phyloP scores from a whole-genome alignment of 345 rosid species.

The Camelina laxa region DNA sequence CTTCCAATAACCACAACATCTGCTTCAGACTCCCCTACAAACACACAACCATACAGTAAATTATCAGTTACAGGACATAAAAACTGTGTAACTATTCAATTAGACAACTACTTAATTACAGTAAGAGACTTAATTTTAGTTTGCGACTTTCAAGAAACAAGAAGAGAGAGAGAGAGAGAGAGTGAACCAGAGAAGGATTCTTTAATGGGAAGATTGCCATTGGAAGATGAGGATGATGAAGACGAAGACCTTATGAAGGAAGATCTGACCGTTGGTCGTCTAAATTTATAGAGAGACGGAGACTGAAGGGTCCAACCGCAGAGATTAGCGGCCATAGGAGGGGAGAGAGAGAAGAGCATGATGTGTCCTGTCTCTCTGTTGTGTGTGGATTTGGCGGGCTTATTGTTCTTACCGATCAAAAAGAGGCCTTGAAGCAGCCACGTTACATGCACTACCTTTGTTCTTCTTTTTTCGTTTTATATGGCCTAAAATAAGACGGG shows the following conservation, averaged over 20 bases:
- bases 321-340: slow-evolving; percentile 17
- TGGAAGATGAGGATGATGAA: slow-evolving; percentile 42
- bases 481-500: not conserved
- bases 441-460: slow-evolving; percentile 31
- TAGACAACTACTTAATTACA: not conserved
- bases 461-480: not conserved
- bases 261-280: slow-evolving; percentile 38
- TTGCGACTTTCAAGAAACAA: not conserved
- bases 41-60: slow-evolving; percentile 13
- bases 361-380: slow-evolving; percentile 2
- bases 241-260: slow-evolving; percentile 46
- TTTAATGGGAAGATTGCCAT: slow-evolving; percentile 47
- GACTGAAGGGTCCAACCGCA: slow-evolving; percentile 45
- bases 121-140: not conserved
- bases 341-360: slow-evolving; percentile 12
- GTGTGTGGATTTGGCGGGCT: slow-evolving; percentile 39
- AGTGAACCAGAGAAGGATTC: slow-evolving; percentile 51
- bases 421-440: slow-evolving; percentile 45
- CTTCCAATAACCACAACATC: slow-evolving; percentile 92
- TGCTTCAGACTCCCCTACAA: slow-evolving; percentile 74
- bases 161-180: slow-evolving; percentile 24
- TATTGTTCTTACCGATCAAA: slow-evolving; percentile 26
- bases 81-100: not conserved
- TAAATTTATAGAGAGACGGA: slow-evolving; percentile 37
- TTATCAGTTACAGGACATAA: not conserved